Base-by-base conservation (phyloP, 768 basidiomycete species). In the Amanita jacksonii region DNA sequence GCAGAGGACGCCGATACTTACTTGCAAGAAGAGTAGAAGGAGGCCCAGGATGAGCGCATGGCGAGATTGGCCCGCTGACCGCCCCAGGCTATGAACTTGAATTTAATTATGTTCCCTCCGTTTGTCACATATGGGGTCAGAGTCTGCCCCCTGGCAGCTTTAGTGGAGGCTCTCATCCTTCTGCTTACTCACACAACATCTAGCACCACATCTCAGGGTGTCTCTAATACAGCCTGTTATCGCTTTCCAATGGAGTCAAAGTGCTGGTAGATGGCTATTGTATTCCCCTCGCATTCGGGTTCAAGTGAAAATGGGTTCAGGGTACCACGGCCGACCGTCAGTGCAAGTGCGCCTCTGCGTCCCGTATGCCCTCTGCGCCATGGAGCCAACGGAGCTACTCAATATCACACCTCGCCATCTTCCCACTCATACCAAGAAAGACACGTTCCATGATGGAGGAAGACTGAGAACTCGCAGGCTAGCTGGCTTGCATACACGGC, bases 181-280 rank as follows among this genome's bases (percentile, higher is more conserved):
- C 62, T 62, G 1, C 73, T 82, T 8, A 76, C 68, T 39, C 83
- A 85, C 25, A 81, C 79, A 28, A 70, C 79, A 68, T 64, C 74
- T 4, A 74, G 60, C 52, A 72, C 79, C 0, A 66, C 83, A 13
- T 75, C 79, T 2, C 71, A 67, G 3, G 76, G 79, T 8, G 79
- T 82, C 5, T 65, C 75, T 8, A 81, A 73, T 57, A 87, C 84
- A 4, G 57, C 89, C 22, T 86, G 1, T 81, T 85, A 4, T 85
- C 86, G 2, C 82, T 90, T 50, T 87, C 86, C 8, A 84, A 78
- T 47, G 80, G 79, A 3, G 66, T 89, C 9, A 80, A 79, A 56
- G 75, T 70, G 16, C 64, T 89, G 1, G 76, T 83, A 2, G 81
- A 81, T 13, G 74, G 76, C n/a, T 3, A 81, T 86, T 36, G 65